Conservation (phyloP, 176 grass and related monocot species). For the Aechmea fasciata region DNA sequence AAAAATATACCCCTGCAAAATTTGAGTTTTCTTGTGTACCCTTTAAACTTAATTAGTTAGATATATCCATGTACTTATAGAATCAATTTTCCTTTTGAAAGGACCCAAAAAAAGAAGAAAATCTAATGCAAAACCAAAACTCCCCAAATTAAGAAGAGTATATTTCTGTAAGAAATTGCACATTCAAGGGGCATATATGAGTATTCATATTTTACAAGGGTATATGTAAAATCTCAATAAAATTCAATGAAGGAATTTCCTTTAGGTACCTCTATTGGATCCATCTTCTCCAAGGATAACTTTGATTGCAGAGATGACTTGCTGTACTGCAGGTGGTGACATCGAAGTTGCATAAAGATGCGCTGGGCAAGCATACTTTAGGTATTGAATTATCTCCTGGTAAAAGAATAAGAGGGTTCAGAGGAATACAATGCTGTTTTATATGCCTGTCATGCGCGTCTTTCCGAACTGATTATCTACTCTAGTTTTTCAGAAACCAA, state of each 20-base stretch:
- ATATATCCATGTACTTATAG: no score
- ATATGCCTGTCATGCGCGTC: not conserved
- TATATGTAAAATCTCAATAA: not conserved
- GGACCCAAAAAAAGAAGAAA: no score
- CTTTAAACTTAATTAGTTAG: no score
- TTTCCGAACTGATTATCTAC: no score
- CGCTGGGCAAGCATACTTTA: constrained; percentile 62
- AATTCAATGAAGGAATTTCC: not conserved
- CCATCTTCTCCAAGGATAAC: constrained; percentile 81
- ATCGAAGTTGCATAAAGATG: constrained; percentile 89
- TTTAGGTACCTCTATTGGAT: constrained; percentile 50
- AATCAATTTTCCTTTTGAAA: no score
- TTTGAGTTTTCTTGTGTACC: no score
- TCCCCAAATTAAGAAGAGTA: no score
- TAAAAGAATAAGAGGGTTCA: constrained; percentile 11
- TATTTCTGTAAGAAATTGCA: no score
- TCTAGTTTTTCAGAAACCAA: no score
- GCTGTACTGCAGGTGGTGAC: constrained; percentile 79
- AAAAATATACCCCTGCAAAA: no score
- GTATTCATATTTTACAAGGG: not conserved
- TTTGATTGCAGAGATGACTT: constrained; percentile 75
- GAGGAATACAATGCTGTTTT: not conserved
- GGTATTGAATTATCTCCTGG: constrained; percentile 79
- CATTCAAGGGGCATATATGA: no score
- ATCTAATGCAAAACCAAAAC: no score